Percentiles rank a stretch among this genome's conserved stretches.
Evolutionary conservation across 441 rosid species (phyloP).

Genomic region (Populus hybrid): DNA sequence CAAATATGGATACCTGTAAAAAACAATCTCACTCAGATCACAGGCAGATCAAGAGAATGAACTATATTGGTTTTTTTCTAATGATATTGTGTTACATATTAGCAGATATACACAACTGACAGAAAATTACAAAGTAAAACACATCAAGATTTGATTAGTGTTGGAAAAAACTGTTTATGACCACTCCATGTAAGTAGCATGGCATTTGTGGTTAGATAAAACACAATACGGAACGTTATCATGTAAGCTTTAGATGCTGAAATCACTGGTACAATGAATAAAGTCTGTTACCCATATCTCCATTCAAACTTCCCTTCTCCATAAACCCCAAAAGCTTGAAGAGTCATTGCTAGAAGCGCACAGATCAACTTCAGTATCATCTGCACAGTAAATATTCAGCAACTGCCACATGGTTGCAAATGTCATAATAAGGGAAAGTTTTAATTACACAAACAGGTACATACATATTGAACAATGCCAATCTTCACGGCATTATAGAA

Average conservation of each 20-base stretch:
- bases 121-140: background rate
- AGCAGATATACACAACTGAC: background rate
- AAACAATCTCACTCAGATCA: conserved; percentile 17
- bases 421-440: conserved; percentile 10
- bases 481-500: conserved; percentile 91
- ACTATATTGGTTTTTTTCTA: background rate
- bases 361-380: conserved; percentile 93
- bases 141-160: background rate
- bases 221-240: background rate
- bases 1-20: conserved; percentile 86
- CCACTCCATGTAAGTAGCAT: background rate
- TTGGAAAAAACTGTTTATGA: background rate
- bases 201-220: background rate
- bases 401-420: conserved; percentile 17
- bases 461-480: conserved; percentile 96
- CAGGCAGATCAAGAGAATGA: background rate
- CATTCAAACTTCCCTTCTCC: conserved; percentile 97
- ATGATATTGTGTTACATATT: background rate
- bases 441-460: conserved; percentile 27
- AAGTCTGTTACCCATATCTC: conserved; percentile 73
- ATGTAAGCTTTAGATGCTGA: conserved; percentile 9
- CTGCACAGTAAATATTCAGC: conserved; percentile 36
- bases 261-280: conserved; percentile 2
- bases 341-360: conserved; percentile 87
- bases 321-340: conserved; percentile 86